phyloP scores from a whole-genome alignment of 139 green algal species.

The Closterium sp. region DNA sequence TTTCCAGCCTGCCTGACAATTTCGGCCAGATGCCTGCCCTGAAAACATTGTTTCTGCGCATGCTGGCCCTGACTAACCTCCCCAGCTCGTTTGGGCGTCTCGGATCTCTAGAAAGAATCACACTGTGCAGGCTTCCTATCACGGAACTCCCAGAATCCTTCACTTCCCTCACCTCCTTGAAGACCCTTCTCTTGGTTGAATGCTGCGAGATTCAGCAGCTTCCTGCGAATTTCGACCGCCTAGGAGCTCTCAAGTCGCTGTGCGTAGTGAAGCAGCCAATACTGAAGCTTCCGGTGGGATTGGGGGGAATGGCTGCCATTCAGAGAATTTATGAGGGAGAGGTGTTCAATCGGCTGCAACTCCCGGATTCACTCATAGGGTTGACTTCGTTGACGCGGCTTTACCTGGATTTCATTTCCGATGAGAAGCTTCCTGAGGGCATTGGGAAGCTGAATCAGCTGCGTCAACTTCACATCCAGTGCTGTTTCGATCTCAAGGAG shows the following conservation, averaged over 20 bases:
- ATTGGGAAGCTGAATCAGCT: neutral
- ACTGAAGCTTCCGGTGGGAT: too few relatives aligned
- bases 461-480: neutral
- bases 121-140: neutral
- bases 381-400: neutral
- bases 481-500: neutral
- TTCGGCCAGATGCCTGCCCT: neutral
- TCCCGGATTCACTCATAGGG: neutral
- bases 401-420: neutral
- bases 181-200: neutral
- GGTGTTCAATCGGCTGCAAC: too few relatives aligned
- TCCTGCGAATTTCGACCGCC: neutral
- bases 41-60: neutral
- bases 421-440: neutral
- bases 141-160: too few relatives aligned
- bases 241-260: neutral
- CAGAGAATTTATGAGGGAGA: too few relatives aligned
- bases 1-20: neutral
- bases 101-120: too few relatives aligned
- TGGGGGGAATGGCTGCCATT: too few relatives aligned
- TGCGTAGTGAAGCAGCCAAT: neutral
- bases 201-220: neutral
- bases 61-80: neutral
- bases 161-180: neutral
- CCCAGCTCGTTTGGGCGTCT: neutral